Evolutionary conservation across 495 filamentous ascomycete species (phyloP), one percentile per base, ranked within the genome.

Genomic region (Parathielavia hyrcaniae): DNA sequence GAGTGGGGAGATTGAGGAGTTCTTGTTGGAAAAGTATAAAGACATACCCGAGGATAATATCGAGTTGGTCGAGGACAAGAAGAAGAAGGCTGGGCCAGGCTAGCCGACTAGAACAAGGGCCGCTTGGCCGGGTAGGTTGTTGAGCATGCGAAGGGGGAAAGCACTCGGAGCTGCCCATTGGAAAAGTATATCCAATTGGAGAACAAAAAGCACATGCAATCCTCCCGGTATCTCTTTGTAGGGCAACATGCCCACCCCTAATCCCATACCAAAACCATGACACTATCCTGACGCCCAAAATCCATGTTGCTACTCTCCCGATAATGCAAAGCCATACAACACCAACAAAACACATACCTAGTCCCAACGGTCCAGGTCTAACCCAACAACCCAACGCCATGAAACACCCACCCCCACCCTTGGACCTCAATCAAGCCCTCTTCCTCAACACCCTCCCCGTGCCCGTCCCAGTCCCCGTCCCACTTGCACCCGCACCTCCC

Each of bases 1-100:
- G 62, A 95, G 90, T 70, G 91, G 91, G 67, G 93, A 97, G 71
- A 86, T 99, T 54, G 82, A 86, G 63, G 95, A 97, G 62, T 97
- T 88, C 76, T 69, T 99, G 57, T 70, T 87, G 60, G 91, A 97
- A 69, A 84, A 86, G 63, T 91, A 95, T 68, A 83, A 83, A 64
- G 81, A 84, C 40, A 86, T 97, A 50, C 91, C 93, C 6, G 89
- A 93, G 69, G 88, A 90, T 67, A 97, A 98, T 74, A 87, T 97
- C 59, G 95, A 97, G 71, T 73, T 90, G 61, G 82, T 97, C 14
- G 91, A 96, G 73, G 90, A 95, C 69, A 93, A 91, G 81, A 92
- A 92, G 80, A 90, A 90, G 79, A 75, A 71, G 57, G 70, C 64
- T 35, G 67, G 45, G 53, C 64, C 63, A 30, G 65, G 55, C 14